These are phyloP conservation scores for Platanthera guangdongensis DNA, from an alignment of 106 monocot species.

Conservation along the genomic window DNA sequence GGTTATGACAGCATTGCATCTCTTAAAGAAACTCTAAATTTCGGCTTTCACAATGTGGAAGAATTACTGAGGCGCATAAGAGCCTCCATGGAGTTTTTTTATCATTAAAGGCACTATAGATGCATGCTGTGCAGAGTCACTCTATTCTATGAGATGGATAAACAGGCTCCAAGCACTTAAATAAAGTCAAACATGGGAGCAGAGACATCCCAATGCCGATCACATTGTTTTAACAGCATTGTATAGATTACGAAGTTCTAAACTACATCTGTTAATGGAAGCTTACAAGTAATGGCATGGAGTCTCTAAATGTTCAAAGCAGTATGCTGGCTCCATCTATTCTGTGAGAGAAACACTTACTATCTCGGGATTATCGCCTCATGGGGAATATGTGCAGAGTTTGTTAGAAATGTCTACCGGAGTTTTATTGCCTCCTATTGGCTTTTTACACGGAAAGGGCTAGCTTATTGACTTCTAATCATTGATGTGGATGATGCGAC, in stretches of 20 bases:
- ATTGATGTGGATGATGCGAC: not conserved
- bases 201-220: not conserved
- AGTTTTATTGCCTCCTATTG: not conserved
- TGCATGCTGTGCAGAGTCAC: not conserved
- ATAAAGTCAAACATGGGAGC: not conserved
- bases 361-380: not conserved
- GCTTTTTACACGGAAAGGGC: not conserved
- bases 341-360: not conserved
- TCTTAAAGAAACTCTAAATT: not conserved
- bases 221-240: not conserved
- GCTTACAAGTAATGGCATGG: not conserved
- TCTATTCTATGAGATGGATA: not conserved
- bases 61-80: slow-evolving; percentile 1
- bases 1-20: not conserved
- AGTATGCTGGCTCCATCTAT: not conserved
- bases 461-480: not conserved
- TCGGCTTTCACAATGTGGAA: not conserved
- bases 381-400: not conserved
- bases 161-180: not conserved
- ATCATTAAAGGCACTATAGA: slow-evolving; percentile 1
- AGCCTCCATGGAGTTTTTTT: slow-evolving; percentile 1
- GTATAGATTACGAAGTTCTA: not conserved
- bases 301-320: not conserved
- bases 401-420: not conserved
- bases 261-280: not conserved